A percentile compares a stretch with the other conserved stretches of the same genome.
These are phyloP conservation scores for Bacidia rubella DNA, from an alignment of 495 filamentous ascomycete genomes.

Conservation along the genomic window DNA sequence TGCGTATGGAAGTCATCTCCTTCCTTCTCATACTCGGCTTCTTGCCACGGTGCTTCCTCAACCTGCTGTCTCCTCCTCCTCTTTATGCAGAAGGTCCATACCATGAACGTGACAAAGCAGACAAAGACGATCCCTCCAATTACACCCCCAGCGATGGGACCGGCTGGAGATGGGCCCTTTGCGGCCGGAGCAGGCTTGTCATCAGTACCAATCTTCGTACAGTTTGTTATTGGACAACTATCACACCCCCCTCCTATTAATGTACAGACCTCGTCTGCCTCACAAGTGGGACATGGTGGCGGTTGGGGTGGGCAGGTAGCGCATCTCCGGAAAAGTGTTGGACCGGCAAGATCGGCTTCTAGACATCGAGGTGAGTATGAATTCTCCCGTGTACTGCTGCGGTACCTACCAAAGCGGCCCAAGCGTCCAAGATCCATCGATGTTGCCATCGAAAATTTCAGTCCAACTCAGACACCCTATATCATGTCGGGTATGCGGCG, in stretches of 20 bases:
- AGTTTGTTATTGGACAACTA: slow-evolving; percentile 44
- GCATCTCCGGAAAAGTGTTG: slow-evolving; percentile 37
- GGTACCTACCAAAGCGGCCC: slow-evolving; percentile 8
- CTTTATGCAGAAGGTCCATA: slow-evolving; percentile 82
- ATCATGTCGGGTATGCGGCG: neutral
- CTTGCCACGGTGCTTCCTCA: slow-evolving; percentile 40
- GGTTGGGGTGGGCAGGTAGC: slow-evolving; percentile 26
- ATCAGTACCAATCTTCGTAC: slow-evolving; percentile 34
- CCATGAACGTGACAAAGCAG: slow-evolving; percentile 55
- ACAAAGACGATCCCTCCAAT: slow-evolving; percentile 61
- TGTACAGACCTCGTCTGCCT: slow-evolving; percentile 37
- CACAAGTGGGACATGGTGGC: slow-evolving; percentile 39
- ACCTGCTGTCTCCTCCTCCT: slow-evolving; percentile 49
- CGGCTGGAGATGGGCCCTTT: slow-evolving; percentile 37
- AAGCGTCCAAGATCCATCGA: slow-evolving; percentile 10
- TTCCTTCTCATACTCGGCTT: slow-evolving; percentile 32
- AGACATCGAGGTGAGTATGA: neutral
- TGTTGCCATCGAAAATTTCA: neutral
- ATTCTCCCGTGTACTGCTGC: neutral
- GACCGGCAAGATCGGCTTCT: slow-evolving; percentile 15
- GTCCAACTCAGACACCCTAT: neutral
- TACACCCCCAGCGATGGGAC: slow-evolving; percentile 76
- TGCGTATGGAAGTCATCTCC: slow-evolving; percentile 42
- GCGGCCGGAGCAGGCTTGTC: slow-evolving; percentile 18
- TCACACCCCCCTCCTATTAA: slow-evolving; percentile 42